Base-by-base conservation (phyloP, 2,329 filamentous ascomycete species). In the Colletotrichum camelliae region DNA sequence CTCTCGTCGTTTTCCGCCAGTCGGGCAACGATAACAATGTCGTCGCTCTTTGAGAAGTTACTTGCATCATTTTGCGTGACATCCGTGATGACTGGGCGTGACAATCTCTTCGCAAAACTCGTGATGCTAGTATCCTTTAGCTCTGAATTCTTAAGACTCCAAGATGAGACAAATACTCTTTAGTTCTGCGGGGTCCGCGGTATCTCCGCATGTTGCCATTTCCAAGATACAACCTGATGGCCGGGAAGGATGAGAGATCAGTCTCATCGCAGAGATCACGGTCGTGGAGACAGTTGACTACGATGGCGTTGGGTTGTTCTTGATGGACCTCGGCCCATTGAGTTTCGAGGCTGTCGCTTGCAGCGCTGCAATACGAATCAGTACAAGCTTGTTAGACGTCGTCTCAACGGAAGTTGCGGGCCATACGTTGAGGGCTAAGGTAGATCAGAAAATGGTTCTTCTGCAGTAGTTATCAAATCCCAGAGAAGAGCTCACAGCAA, bases 211-310 rank as follows among this genome's bases (percentile, higher is more conserved):
- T 81, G 4, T 77, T 75, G 2, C 83, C 81, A 21, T 84, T 80
- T 5, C 79, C 78, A 48, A 82, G 82, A 75, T 87, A 87, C 8
- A 87, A 83, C 0, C 88, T 84, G 31, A 89, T 84, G 5, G 87
- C 81, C 2, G 88, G 88, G 73, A 87, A 88, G 1, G 87, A 88
- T 16, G 82, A 80, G 43, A 89, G 80, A n/a, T 83, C 82, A 48
- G 84, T 80, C 43, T 86, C 82, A 60, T 81, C 77, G 77, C 88
- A 90, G 21, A 88, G 76, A 9, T 80, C 76, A 2, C 77, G 29
- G 7, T 82, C 78, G 2, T 77, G 72, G 4, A 80, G 79, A 77
- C 88, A 89, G 80, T 89, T 85, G 21, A 89, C 78, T 72, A 83
- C 35, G 10, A 69, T 48, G 55, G 65, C 18, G 27, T 37, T 69